These are phyloP conservation scores for Neurospora terricola DNA, from an alignment of 495 filamentous ascomycete genomes.

Conservation along the genomic window DNA sequence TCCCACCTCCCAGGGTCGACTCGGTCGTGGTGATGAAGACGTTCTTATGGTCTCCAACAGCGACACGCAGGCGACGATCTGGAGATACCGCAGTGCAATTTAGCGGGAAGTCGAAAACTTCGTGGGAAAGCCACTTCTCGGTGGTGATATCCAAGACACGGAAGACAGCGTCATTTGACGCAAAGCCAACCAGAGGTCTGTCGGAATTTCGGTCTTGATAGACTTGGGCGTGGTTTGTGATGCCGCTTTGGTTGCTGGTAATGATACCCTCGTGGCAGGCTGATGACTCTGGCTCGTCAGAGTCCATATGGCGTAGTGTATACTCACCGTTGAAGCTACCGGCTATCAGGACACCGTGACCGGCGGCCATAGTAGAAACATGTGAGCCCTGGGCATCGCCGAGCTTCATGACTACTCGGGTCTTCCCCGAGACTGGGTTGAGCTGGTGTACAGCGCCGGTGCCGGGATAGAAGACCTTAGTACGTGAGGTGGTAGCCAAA, in stretches of 20 bases:
- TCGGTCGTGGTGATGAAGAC: constrained; percentile 43
- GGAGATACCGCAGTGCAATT: constrained; percentile 81
- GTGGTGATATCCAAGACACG: constrained; percentile 65
- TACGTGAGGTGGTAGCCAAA: constrained; percentile 60
- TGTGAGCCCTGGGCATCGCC: constrained; percentile 37
- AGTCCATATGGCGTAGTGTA: constrained; percentile 47
- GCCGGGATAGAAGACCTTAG: constrained; percentile 67
- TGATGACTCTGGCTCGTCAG: constrained; percentile 27
- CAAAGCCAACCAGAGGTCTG: constrained; percentile 61
- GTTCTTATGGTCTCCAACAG: constrained; percentile 48
- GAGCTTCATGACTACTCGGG: constrained; percentile 53
- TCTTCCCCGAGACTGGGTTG: constrained; percentile 39
- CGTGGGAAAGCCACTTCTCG: constrained; percentile 51
- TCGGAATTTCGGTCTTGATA: constrained; percentile 49
- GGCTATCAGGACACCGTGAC: constrained; percentile 58
- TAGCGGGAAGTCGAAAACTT: constrained; percentile 55
- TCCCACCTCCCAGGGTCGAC: constrained; percentile 18
- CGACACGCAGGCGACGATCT: constrained; percentile 66
- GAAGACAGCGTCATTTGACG: constrained; percentile 71
- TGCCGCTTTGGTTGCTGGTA: constrained; percentile 57
- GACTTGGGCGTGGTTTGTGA: constrained; percentile 81
- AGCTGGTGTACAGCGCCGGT: constrained; percentile 46
- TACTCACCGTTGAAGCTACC: constrained; percentile 82
- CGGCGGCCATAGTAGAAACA: constrained; percentile 64
- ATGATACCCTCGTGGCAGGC: constrained; percentile 52